Conservation (phyloP, 2,329 filamentous ascomycete species). For the Sporothrix mexicana region DNA sequence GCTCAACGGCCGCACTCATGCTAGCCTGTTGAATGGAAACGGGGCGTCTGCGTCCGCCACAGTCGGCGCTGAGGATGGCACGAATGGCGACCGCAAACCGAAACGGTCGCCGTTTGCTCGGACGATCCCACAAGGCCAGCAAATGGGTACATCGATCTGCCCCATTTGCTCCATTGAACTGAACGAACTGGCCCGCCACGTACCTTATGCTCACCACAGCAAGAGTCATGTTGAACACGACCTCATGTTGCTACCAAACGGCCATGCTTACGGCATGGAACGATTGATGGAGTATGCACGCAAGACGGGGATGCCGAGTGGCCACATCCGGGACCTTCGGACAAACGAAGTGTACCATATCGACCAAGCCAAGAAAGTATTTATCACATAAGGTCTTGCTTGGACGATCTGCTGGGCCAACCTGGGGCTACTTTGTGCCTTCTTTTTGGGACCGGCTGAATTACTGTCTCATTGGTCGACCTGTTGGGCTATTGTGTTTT, state of each 20-base stretch:
- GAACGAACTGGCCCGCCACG: constrained; percentile 84
- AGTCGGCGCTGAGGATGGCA: neutral
- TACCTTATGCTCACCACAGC: constrained; percentile 94
- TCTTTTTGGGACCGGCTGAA: too few species aligned
- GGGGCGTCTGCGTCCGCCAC: neutral
- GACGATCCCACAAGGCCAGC: constrained; percentile 38
- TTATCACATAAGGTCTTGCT: constrained; percentile 68
- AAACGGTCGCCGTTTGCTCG: constrained; percentile 30
- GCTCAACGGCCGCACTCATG: neutral
- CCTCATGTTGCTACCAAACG: constrained; percentile 84
- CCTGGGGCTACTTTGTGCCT: neutral
- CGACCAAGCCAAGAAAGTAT: constrained; percentile 80
- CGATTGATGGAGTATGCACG: constrained; percentile 76
- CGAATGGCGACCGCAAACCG: constrained; percentile 33
- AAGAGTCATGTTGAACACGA: constrained; percentile 92
- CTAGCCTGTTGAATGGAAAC: neutral
- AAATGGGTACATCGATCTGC: constrained; percentile 61
- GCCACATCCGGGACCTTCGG: constrained; percentile 76
- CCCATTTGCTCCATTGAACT: constrained; percentile 96
- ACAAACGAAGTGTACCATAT: constrained; percentile 71
- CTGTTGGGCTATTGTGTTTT: too few species aligned
- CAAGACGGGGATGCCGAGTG: constrained; percentile 73
- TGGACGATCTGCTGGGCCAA: neutral
- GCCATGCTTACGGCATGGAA: constrained; percentile 79
- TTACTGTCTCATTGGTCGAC: too few species aligned